Base-by-base conservation (phyloP, 768 basidiomycete genomes). In the Termitomyces sp. region DNA sequence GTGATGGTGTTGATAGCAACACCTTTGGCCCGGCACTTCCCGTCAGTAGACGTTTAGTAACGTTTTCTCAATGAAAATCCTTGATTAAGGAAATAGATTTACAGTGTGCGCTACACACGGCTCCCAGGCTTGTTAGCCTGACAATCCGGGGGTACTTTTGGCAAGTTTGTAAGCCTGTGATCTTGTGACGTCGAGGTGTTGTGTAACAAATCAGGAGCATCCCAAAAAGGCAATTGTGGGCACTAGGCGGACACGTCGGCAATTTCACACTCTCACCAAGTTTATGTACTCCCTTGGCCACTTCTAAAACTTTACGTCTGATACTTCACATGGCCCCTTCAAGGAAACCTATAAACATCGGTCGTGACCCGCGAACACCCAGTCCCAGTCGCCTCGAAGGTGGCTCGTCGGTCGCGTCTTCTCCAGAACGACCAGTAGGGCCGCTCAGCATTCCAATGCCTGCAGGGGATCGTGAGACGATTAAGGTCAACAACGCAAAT, bases 401-500 rank as follows among this genome's bases (percentile, higher is more conserved):
- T 1, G 52, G 54, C n/a, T 65, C 65, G n/a, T 63, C 69, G 11
- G 43, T 60, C 11, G 57, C 65, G n/a, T 65, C 70, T 5, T 67
- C 69, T 33, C 67, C 75, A 14, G 79, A 81, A 64, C 75, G 79
- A 22, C 83, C 84, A 16, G 72, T 76, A 2, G 82, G 84, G 2
- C 84, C 84, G 14, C 74, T 85, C 32, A 80, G 80, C 60, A 71
- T 82, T 53, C 63, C 72, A 14, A 69, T 79, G 13, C 59, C 76
- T 11, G 61, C 75, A 2, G 75, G 71, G 53, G 75, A 79, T 35
- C 75, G 84, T 48, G 84, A 86, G 53, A 69, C 72, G 7, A 72
- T 86, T 65, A 86, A 83, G 66, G 79, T 86, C 59, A 87, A 87
- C 72, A 81, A 80, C 61, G 75, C 76, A 4, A 85, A 73, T 64